Evolutionary conservation across 192 early-diverging fungal species (phyloP), one percentile per base, ranked within the genome.

Genomic region (Funneliformis geosporum): DNA sequence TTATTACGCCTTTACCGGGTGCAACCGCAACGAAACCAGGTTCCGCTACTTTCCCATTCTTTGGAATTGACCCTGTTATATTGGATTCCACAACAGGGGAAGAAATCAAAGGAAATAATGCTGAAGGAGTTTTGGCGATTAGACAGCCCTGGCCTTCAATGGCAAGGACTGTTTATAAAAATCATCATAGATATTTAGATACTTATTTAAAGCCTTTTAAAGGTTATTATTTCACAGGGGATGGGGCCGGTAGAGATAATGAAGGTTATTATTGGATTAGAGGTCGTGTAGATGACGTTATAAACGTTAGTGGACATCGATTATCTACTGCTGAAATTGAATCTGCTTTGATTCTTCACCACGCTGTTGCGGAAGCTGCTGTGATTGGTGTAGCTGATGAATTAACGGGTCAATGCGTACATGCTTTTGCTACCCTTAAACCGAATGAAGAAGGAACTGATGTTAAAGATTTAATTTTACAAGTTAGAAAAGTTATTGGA

Each of bases 221-320:
- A 25, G 94, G 95, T 43, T 95, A 92, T 88, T 99, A 99, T 89
- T 99, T 98, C 84, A 95, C 96, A 16, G 97, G 97, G 25, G 97
- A 99, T 83, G 97, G 97, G 75, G 96, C 92, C 64, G 91, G 89
- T 62, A 87, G 95, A 70, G 97, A 99, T 83, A 87, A 90, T 65
- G 97, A 99, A 83, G 96, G 96, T 60, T 99, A 96, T 89, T 93
- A 93, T 87, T 99, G 96, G 96, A 92, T 99, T 76, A 91, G 93
- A 72, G 97, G 97, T 61, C 92, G 97, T 77, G 80, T 85, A 2
- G 87, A 88, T 86, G 95, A 98, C 83, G 97, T 97, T 46, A 97
- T 98, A 86, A 97, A 97, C 86, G 96, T 98, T 60, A 92, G 94
- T 12, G 97, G 97, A 33, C 97, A 98, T 88, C 93, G 97, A 83